Percentiles rank a stretch among this genome's conserved stretches.
Evolutionary conservation across 2,329 filamentous ascomycete genomes (phyloP).

Genomic region (Hortaea werneckii): DNA sequence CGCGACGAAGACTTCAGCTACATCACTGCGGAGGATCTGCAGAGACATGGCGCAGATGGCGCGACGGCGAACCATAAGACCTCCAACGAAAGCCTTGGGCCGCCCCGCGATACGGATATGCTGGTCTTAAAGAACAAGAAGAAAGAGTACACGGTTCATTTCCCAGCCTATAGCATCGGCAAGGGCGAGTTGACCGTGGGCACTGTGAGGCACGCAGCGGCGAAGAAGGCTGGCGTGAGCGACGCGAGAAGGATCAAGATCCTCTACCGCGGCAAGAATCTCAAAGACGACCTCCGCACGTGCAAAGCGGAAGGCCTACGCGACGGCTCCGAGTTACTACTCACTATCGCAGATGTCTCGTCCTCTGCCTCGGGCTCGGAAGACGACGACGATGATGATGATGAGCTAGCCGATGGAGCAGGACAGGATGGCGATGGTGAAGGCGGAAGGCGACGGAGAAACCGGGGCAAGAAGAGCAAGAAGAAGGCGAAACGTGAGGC

Average conservation of each 20-base stretch:
- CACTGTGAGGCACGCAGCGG: slow-evolving; percentile 58
- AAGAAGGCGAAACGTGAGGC: slow-evolving; percentile 31
- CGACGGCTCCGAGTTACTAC: slow-evolving; percentile 51
- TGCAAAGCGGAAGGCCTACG: slow-evolving; percentile 49
- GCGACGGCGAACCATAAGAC: slow-evolving; percentile 18
- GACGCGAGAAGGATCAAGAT: slow-evolving; percentile 52
- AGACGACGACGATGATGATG: slow-evolving; percentile 32
- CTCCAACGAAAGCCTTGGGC: slow-evolving; percentile 35
- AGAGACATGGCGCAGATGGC: slow-evolving; percentile 18
- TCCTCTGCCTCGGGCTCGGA: slow-evolving; percentile 32
- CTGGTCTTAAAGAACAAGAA: slow-evolving; percentile 60
- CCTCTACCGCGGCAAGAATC: slow-evolving; percentile 61
- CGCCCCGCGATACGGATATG: slow-evolving; percentile 54
- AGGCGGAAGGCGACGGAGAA: slow-evolving; percentile 29
- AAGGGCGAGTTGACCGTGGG: slow-evolving; percentile 59
- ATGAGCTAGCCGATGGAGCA: slow-evolving; percentile 11
- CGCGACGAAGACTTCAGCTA: slow-evolving; percentile 72
- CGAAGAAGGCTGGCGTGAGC: slow-evolving; percentile 54
- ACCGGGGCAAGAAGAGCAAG: slow-evolving; percentile 35
- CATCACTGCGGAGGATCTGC: slow-evolving; percentile 67
- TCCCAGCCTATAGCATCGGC: slow-evolving; percentile 65
- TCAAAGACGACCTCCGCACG: slow-evolving; percentile 53
- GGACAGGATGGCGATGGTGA: slow-evolving; percentile 14
- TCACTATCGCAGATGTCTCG: slow-evolving; percentile 45
- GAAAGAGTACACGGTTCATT: slow-evolving; percentile 57